A percentile compares a stretch with the other conserved stretches of the same genome.
phyloP scores from a whole-genome alignment of 441 rosid genomes.

The Pelargonium fulgidum region DNA sequence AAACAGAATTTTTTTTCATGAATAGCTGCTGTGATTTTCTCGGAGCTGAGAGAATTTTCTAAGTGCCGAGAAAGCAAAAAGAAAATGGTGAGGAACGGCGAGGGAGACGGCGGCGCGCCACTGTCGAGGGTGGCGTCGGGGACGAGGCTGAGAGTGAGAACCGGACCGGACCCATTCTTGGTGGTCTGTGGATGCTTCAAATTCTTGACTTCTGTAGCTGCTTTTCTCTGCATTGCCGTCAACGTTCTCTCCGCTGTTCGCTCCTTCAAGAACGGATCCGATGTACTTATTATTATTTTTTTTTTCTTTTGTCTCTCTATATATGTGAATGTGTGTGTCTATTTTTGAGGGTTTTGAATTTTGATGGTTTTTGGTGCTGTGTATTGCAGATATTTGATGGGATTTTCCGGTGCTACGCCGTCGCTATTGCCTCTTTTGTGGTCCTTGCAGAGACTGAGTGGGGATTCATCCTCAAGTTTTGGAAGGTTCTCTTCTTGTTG shows the following conservation, averaged over 20 bases:
- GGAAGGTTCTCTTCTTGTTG: constrained; percentile 41
- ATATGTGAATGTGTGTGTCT: background rate
- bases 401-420: constrained; percentile 84
- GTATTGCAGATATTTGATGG: constrained; percentile 6
- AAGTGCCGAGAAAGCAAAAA: constrained; percentile 6
- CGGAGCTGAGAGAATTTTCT: constrained; percentile 1
- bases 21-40: too few relatives aligned
- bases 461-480: constrained; percentile 63
- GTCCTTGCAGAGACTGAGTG: constrained; percentile 88
- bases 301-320: background rate
- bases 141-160: constrained; percentile 21
- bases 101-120: constrained; percentile 19
- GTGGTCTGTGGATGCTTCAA: constrained; percentile 72
- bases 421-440: constrained; percentile 54
- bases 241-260: constrained; percentile 78
- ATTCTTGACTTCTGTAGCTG: constrained; percentile 53
- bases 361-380: constrained; percentile 54
- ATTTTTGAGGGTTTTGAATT: background rate
- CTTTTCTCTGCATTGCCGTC: constrained; percentile 70
- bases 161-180: constrained; percentile 54
- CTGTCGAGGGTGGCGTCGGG: constrained; percentile 17
- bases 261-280: constrained; percentile 62
- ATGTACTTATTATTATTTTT: too few relatives aligned
- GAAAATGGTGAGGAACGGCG: constrained; percentile 26
- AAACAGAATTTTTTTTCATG: background rate